Conservation (phyloP, 2,329 filamentous ascomycete species). For the Neopestalotiopsis sp. region DNA sequence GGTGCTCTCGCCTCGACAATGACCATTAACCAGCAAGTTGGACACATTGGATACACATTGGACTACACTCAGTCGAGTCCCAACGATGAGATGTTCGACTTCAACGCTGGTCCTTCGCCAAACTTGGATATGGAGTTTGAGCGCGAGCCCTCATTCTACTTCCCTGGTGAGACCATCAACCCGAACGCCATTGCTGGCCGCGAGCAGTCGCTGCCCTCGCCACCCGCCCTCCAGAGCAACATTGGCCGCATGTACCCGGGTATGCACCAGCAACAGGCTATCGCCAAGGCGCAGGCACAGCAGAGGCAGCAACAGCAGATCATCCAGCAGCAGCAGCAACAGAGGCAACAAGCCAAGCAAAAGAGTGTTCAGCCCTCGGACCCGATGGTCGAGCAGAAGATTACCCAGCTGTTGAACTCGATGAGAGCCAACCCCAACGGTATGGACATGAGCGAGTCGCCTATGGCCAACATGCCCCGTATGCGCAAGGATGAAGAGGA, state of each 20-base stretch:
- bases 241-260: constrained; percentile 86
- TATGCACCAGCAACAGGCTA: constrained; percentile 87
- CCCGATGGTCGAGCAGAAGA: constrained; percentile 86
- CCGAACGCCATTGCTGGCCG: constrained; percentile 73
- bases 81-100: constrained; percentile 73
- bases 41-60: constrained; percentile 59
- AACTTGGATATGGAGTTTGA: constrained; percentile 76
- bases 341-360: constrained; percentile 50
- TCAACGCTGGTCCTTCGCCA: constrained; percentile 70
- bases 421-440: constrained; percentile 78
- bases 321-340: constrained; percentile 51
- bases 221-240: constrained; percentile 55
- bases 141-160: constrained; percentile 69
- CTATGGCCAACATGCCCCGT: constrained; percentile 72
- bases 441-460: constrained; percentile 55
- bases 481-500: constrained; percentile 94
- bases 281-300: constrained; percentile 74
- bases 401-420: constrained; percentile 88
- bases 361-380: constrained; percentile 64
- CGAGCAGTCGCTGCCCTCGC: constrained; percentile 56
- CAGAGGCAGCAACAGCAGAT: constrained; percentile 33
- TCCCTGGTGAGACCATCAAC: constrained; percentile 65
- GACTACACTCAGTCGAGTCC: constrained; percentile 63
- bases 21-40: constrained; percentile 71
- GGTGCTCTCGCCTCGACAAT: constrained; percentile 83